phyloP scores from a whole-genome alignment of 805 yeast species.

The Nakazawaea wickerhamii region DNA sequence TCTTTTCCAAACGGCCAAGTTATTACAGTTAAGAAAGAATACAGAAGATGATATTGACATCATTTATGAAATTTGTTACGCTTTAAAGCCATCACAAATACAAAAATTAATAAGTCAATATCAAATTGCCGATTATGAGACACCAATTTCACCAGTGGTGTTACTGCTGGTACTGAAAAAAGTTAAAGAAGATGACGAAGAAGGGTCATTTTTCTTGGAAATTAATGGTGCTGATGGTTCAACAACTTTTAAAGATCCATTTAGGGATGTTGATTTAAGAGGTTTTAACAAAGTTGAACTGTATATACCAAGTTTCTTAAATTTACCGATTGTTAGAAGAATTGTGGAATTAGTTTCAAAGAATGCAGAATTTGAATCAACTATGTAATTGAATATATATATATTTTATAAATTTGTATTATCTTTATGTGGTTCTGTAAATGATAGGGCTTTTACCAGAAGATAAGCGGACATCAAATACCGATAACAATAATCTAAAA shows the following conservation, averaged over 20 bases:
- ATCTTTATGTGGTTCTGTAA: too few species aligned
- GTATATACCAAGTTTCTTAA: conserved; percentile 92
- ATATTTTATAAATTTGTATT: too few species aligned
- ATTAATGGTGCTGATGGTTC: conserved; percentile 58
- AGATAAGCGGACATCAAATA: too few species aligned
- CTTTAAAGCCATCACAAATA: conserved; percentile 90
- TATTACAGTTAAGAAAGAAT: conserved; percentile 86
- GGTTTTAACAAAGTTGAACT: conserved; percentile 81
- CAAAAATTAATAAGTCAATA: conserved; percentile 89
- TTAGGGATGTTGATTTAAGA: conserved; percentile 65
- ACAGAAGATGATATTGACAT: conserved; percentile 86
- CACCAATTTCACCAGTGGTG: conserved; percentile 81
- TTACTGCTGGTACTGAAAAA: conserved; percentile 75
- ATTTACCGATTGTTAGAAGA: conserved; percentile 82
- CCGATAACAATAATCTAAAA: too few species aligned
- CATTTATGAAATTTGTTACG: conserved; percentile 90
- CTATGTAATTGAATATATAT: not conserved
- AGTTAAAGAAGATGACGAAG: conserved; percentile 53
- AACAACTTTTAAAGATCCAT: conserved; percentile 74
- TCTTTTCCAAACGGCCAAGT: conserved; percentile 86
- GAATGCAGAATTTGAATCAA: conserved; percentile 41
- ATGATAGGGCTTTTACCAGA: too few species aligned
- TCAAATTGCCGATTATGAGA: conserved; percentile 88
- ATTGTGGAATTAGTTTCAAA: conserved; percentile 84
- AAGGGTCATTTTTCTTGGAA: conserved; percentile 62